Base-by-base conservation (phyloP, 2,329 filamentous ascomycete genomes). In the Aspergillus sp. region DNA sequence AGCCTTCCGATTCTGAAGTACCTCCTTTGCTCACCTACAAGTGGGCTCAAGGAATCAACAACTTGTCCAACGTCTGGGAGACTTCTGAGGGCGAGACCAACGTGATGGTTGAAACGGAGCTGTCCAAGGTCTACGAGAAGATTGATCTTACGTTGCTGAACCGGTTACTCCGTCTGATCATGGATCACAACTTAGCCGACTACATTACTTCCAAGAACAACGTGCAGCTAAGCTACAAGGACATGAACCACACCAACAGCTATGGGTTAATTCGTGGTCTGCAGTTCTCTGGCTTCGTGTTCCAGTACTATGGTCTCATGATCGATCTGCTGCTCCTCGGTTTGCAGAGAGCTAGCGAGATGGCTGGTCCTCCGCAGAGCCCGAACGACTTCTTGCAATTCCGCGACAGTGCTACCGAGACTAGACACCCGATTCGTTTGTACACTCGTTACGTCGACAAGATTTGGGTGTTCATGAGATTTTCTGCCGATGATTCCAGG, bases 191-290 rank as follows among this genome's bases (percentile, higher is more conserved):
- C 67, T 73, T 98, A 73, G 93, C 93, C 4, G 94, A 98, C 68
- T 98, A 98, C 72, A 98, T 98, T 63, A 96, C 91, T 1, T 90
- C 91, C 33, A 98, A 98, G 81, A 98, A 98, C 77, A 98, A 98
- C 64, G 93, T 98, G 10, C 91, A 96, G 67, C 80, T 98, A 53
- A 96, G 94, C 53, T 98, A 98, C 77, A 98, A 98, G 75, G 93
- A 98, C 61, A 98, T 98, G 93, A 97, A 96, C 64, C 93, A 98
- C 63, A 93, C 94, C 65, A 98, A 98, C 72, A 94, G 89, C 65
- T 98, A 97, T 65, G 93, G 93, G 58, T 87, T 98, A 86, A 96
- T 98, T 61, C 89, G 93, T 61, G 93, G 94, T 58, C 79, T 98
- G 13, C 94, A 98, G 58, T 98, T 98, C 72, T 96, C 93, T 1